These are phyloP conservation scores for Paraphoma chrysanthemicola DNA, from an alignment of 2,329 filamentous ascomycete genomes.

Conservation along the genomic window DNA sequence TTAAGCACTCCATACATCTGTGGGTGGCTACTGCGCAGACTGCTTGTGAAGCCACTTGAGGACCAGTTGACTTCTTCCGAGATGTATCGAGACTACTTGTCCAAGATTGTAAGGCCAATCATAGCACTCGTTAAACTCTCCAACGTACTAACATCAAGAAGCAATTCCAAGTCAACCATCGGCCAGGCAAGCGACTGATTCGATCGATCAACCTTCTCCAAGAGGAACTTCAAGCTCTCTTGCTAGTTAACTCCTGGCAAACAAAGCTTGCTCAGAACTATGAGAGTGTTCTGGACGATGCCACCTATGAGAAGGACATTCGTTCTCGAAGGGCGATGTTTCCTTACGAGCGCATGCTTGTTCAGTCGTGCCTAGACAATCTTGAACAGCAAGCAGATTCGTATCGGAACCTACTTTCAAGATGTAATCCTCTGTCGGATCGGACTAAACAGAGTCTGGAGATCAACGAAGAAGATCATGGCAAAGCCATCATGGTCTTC, in stretches of 20 bases:
- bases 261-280: slow-evolving; percentile 35
- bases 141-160: slow-evolving; percentile 14
- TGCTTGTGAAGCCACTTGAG: slow-evolving; percentile 38
- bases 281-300: slow-evolving; percentile 30
- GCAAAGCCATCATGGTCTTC: slow-evolving; percentile 54
- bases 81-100: slow-evolving; percentile 41
- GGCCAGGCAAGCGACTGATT: slow-evolving; percentile 40
- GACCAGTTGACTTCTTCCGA: slow-evolving; percentile 34
- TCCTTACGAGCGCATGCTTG: slow-evolving; percentile 28
- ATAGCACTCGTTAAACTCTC: not conserved
- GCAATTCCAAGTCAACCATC: slow-evolving; percentile 46
- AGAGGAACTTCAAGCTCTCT: slow-evolving; percentile 37
- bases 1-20: slow-evolving; percentile 37
- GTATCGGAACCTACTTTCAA: slow-evolving; percentile 28
- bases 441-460: slow-evolving; percentile 39
- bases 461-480: slow-evolving; percentile 47
- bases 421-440: slow-evolving; percentile 38
- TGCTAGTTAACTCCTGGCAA: slow-evolving; percentile 35
- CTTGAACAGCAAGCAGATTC: slow-evolving; percentile 30
- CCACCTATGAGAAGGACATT: slow-evolving; percentile 26
- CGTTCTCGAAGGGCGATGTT: slow-evolving; percentile 28
- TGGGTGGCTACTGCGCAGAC: slow-evolving; percentile 38
- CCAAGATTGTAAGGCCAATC: slow-evolving; percentile 31
- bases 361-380: slow-evolving; percentile 28
- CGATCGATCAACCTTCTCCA: slow-evolving; percentile 43